A percentile compares a stretch with the other conserved stretches of the same genome.
Conservation (phyloP, 1,139 yeast genomes). For the Pichia sp. region DNA sequence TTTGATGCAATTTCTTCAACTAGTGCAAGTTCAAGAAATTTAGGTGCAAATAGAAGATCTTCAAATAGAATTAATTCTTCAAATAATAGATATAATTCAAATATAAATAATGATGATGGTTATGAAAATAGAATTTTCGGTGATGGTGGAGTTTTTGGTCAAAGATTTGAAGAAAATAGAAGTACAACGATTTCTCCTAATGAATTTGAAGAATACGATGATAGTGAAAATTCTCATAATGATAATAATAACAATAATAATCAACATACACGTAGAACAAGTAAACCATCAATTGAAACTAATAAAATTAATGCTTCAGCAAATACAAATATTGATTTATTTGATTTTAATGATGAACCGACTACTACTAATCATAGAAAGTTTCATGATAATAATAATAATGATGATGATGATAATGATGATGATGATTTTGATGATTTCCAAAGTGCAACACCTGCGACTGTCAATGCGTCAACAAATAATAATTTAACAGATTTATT, state of each 20-base stretch:
- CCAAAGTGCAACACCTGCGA: conserved; percentile 43
- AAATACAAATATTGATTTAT: conserved; percentile 44
- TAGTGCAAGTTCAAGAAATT: conserved; percentile 44
- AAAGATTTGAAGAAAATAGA: conserved; percentile 49
- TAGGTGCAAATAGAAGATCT: conserved; percentile 32
- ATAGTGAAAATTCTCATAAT: conserved; percentile 33
- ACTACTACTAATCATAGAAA: conserved; percentile 28
- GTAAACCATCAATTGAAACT: conserved; percentile 40
- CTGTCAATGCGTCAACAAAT: conserved; percentile 6
- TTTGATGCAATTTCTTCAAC: conserved; percentile 32
- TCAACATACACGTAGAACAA: conserved; percentile 32
- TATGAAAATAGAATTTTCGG: conserved; percentile 58
- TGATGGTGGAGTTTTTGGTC: conserved; percentile 76
- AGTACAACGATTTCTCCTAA: conserved; percentile 29
- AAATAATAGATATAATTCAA: conserved; percentile 33
- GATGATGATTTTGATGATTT: conserved; percentile 94
- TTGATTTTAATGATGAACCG: conserved; percentile 33
- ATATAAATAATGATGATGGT: conserved; percentile 42
- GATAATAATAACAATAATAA: background rate
- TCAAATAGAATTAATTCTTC: conserved; percentile 48
- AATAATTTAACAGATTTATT: conserved; percentile 31
- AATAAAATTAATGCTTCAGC: conserved; percentile 39
- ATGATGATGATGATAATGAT: conserved; percentile 42
- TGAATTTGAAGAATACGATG: conserved; percentile 70
- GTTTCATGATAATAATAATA: conserved; percentile 30